Percentiles rank a stretch among this genome's conserved stretches.
Conservation (phyloP, 2,329 filamentous ascomycete species). For the Emergomyces orientalis region DNA sequence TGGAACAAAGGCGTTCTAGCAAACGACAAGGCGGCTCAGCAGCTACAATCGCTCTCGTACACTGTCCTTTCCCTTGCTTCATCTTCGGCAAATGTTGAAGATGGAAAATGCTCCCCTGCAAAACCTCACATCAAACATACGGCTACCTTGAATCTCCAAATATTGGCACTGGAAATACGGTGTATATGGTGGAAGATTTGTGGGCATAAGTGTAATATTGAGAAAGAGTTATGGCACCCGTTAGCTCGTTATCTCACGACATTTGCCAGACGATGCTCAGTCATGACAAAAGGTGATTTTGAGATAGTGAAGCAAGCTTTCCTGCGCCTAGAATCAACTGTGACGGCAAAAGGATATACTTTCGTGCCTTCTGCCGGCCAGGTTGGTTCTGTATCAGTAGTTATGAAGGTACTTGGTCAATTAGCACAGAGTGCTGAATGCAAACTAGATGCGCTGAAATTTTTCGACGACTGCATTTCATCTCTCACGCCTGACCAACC, state of each 20-base stretch:
- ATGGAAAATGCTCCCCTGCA: constrained; percentile 2
- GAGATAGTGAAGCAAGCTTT: constrained; percentile 29
- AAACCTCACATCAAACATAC: constrained; percentile 23
- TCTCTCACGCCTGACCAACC: constrained; percentile 26
- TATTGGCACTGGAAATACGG: constrained; percentile 35
- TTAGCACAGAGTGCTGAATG: constrained; percentile 34
- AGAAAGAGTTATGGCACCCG: constrained; percentile 37
- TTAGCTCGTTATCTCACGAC: constrained; percentile 32
- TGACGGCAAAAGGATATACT: constrained; percentile 24
- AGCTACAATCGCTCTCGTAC: constrained; percentile 38
- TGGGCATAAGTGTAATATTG: constrained; percentile 33
- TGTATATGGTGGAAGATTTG: constrained; percentile 36
- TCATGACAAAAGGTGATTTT: constrained; percentile 31
- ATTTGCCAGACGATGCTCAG: constrained; percentile 28
- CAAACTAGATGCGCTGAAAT: constrained; percentile 30
- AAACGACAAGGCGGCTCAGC: constrained; percentile 34
- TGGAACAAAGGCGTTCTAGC: constrained; percentile 28
- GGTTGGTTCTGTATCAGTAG: constrained; percentile 24
- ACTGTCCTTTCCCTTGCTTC: constrained; percentile 30
- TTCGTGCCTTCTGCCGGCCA: constrained; percentile 17
- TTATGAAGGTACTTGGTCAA: constrained; percentile 30
- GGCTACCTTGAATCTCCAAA: constrained; percentile 29
- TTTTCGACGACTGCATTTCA: constrained; percentile 26
- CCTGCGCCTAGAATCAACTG: constrained; percentile 26
- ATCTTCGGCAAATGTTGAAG: constrained; percentile 14